These are phyloP conservation scores for Fragaria iinumae DNA, from an alignment of 306 rosid genomes.

Conservation along the genomic window DNA sequence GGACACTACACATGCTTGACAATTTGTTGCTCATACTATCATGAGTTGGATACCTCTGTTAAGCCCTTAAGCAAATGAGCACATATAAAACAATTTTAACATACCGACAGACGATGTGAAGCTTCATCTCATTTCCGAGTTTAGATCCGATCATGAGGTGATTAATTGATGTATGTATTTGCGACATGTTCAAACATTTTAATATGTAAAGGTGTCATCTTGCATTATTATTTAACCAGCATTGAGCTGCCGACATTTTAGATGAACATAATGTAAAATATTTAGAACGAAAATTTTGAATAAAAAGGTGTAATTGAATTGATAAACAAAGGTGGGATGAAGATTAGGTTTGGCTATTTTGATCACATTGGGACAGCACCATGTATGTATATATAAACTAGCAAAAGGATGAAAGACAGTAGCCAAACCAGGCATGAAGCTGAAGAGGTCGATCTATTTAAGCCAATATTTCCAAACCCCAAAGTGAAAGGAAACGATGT, in stretches of 20 bases:
- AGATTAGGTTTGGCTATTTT: not conserved
- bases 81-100: not conserved
- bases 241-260: conserved; percentile 3
- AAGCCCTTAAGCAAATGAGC: not conserved
- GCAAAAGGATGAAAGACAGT: not conserved
- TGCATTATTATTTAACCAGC: not conserved
- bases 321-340: not conserved
- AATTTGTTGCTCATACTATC: not conserved
- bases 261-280: not conserved
- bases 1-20: not conserved
- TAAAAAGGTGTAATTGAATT: not conserved
- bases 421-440: conserved; percentile 14
- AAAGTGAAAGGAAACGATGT: conserved; percentile 6
- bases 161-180: not conserved
- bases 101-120: not conserved
- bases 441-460: not conserved
- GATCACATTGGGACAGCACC: not conserved
- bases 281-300: not conserved
- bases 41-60: not conserved
- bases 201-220: not conserved
- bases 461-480: not conserved
- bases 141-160: not conserved
- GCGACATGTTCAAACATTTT: not conserved
- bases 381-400: not conserved
- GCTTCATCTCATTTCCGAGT: not conserved